Conservation (phyloP, 192 early-diverging fungal genomes). For the Allomyces javanicus region DNA sequence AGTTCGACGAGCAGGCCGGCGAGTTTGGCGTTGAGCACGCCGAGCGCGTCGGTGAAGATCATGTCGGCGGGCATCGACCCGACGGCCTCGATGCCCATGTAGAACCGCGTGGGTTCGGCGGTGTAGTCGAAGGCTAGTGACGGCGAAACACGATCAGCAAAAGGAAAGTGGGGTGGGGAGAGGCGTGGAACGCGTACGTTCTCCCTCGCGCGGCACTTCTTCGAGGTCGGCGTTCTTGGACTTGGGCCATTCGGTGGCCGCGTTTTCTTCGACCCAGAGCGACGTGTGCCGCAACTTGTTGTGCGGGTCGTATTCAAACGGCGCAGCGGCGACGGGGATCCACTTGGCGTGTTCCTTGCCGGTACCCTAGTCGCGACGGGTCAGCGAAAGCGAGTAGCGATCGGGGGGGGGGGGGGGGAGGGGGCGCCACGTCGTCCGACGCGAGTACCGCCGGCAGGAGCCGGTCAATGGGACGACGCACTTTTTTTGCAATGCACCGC, state of each 20-base stretch:
- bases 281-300: conserved; percentile 76
- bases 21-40: conserved; percentile 53
- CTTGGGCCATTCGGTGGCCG: conserved; percentile 64
- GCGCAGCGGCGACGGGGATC: conserved; percentile 70
- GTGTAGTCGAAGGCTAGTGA: conserved; percentile 49
- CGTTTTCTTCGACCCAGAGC: conserved; percentile 82
- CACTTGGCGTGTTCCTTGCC: conserved; percentile 97
- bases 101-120: conserved; percentile 56
- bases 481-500: conserved; percentile 82
- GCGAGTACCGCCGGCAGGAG: too few species aligned
- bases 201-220: conserved; percentile 7
- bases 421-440: too few species aligned
- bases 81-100: conserved; percentile 56
- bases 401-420: too few species aligned
- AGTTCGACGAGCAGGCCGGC: conserved; percentile 44
- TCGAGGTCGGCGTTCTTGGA: conserved; percentile 34
- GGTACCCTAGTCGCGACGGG: conserved; percentile 61
- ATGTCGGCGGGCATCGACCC: conserved; percentile 54
- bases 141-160: too few species aligned
- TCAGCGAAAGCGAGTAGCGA: too few species aligned
- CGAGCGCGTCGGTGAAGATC: conserved; percentile 44
- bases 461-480: too few species aligned
- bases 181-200: conserved; percentile 19
- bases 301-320: conserved; percentile 94
- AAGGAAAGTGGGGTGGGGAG: background rate